These are phyloP conservation scores for Ascochyta pisi DNA, from an alignment of 2,329 filamentous ascomycete genomes.

Conservation along the genomic window DNA sequence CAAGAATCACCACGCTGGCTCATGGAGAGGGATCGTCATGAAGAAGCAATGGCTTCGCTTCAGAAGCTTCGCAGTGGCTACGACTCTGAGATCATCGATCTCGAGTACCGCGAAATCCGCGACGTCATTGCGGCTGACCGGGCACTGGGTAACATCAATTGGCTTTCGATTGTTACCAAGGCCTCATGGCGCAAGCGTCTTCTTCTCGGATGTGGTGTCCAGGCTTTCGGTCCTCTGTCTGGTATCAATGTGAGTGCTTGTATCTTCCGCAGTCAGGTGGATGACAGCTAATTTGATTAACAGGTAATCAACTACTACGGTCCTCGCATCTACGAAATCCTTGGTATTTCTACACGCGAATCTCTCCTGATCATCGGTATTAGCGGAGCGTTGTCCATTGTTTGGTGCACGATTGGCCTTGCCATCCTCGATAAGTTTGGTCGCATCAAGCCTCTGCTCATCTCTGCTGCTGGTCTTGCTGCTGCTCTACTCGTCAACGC, in stretches of 20 bases:
- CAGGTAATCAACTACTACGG: conserved; percentile 49
- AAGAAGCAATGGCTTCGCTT: conserved; percentile 50
- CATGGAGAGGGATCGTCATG: conserved; percentile 60
- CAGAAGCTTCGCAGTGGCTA: conserved; percentile 28
- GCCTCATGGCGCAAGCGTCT: conserved; percentile 56
- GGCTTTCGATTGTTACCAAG: conserved; percentile 54
- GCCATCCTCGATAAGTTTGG: conserved; percentile 56
- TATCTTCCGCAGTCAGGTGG: background rate
- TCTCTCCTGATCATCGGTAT: conserved; percentile 61
- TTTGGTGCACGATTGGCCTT: conserved; percentile 57
- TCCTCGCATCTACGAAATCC: conserved; percentile 52
- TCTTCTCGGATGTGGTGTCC: conserved; percentile 57
- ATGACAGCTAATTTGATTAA: background rate
- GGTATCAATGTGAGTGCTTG: conserved; percentile 52
- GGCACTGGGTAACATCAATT: conserved; percentile 46
- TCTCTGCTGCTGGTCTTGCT: conserved; percentile 53
- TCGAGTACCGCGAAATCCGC: conserved; percentile 33
- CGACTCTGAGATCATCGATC: conserved; percentile 27
- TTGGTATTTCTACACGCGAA: conserved; percentile 54
- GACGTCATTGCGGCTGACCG: conserved; percentile 32
- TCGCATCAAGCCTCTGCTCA: conserved; percentile 58
- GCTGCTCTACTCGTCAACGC: conserved; percentile 45
- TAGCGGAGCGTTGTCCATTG: conserved; percentile 57
- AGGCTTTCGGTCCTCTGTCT: conserved; percentile 58
- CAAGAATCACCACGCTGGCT: conserved; percentile 69